Percentiles rank a stretch among this genome's conserved stretches.
Evolutionary conservation across 352 stramenopile species (phyloP).

Genomic region (Pythium pectinolyticum): DNA sequence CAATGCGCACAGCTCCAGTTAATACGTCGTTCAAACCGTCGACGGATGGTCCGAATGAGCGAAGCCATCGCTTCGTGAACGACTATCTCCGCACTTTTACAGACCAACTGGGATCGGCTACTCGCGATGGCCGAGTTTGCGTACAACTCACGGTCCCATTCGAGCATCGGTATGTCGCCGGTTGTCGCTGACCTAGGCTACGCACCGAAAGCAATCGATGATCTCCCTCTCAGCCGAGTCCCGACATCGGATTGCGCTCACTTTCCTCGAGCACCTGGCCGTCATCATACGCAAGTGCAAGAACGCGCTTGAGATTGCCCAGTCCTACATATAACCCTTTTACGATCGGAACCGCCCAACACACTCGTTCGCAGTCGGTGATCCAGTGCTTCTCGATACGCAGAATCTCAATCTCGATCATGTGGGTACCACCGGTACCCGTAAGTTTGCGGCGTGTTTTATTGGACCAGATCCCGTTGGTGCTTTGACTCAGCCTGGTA

Average conservation of each 20-base stretch:
- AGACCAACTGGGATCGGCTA: conserved; percentile 16
- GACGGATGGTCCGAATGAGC: conserved; percentile 18
- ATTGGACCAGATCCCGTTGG: conserved; percentile 23
- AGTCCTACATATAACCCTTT: background rate
- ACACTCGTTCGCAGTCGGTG: conserved; percentile 6
- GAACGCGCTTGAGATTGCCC: conserved; percentile 1
- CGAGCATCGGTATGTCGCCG: conserved; percentile 11
- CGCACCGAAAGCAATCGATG: background rate
- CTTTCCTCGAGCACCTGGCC: conserved; percentile 1
- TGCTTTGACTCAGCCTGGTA: conserved; percentile 1
- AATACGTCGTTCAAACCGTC: conserved; percentile 10
- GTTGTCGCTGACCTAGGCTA: conserved; percentile 17
- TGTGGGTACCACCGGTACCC: conserved; percentile 8
- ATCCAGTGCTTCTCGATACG: conserved; percentile 26
- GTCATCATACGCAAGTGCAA: background rate
- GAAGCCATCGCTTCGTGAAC: conserved; percentile 8
- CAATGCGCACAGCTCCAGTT: conserved; percentile 2
- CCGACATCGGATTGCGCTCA: background rate
- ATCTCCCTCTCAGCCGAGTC: background rate
- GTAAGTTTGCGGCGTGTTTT: conserved; percentile 20
- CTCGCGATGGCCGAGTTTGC: conserved; percentile 23
- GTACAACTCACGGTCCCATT: conserved; percentile 13
- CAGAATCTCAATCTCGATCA: conserved; percentile 17
- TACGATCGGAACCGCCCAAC: conserved; percentile 19
- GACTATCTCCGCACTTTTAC: conserved; percentile 2